Percentiles rank a stretch among this genome's conserved stretches.
Conservation (phyloP, 441 rosid species). For the Metrosideros polymorpha region DNA sequence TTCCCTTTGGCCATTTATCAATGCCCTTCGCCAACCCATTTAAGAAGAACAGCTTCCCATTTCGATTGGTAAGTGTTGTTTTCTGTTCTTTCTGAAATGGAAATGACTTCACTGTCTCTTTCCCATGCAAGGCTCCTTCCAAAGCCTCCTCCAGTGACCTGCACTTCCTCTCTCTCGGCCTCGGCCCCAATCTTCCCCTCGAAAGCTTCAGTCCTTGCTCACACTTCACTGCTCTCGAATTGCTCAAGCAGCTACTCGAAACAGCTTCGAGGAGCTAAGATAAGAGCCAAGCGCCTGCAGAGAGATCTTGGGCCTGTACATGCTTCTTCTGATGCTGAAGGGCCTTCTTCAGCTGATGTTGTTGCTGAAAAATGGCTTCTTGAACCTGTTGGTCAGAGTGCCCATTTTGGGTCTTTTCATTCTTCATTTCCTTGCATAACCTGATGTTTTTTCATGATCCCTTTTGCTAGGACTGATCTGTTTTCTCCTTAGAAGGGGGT, state of each 20-base stretch:
- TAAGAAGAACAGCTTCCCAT: not conserved
- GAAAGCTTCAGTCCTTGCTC: conserved; percentile 18
- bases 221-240: conserved; percentile 11
- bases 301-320: conserved; percentile 11
- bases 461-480: not conserved
- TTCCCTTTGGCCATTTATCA: not conserved
- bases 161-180: conserved; percentile 10
- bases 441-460: not conserved
- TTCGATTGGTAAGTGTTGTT: not conserved
- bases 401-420: not conserved
- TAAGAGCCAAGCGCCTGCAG: conserved; percentile 15
- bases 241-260: conserved; percentile 8
- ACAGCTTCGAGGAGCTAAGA: conserved; percentile 7
- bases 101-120: conserved; percentile 21
- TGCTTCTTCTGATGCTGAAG: conserved; percentile 35
- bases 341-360: conserved; percentile 13
- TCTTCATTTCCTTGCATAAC: too few species aligned
- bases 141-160: not conserved
- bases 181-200: conserved; percentile 19
- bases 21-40: not conserved
- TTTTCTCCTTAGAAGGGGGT: not conserved
- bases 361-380: conserved; percentile 63
- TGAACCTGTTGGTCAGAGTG: conserved; percentile 60
- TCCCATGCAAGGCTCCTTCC: conserved; percentile 13
- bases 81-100: conserved; percentile 14